These are phyloP conservation scores for Tolypocladium ovalisporum DNA, from an alignment of 2,329 filamentous ascomycete genomes.

Conservation along the genomic window DNA sequence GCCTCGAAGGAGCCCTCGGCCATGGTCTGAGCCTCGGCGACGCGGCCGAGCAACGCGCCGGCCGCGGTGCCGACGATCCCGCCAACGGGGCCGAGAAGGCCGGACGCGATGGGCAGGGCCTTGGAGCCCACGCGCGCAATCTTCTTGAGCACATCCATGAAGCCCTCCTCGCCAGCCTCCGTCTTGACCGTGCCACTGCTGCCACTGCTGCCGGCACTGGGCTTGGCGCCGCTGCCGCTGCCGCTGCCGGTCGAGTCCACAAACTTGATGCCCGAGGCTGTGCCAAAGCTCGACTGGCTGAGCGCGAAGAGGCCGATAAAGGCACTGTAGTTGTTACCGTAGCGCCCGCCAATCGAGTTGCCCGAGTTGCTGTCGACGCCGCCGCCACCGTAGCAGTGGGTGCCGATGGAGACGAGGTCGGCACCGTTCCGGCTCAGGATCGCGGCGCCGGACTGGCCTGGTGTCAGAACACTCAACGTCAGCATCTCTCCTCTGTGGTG, in stretches of 20 bases:
- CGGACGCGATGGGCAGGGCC: not conserved
- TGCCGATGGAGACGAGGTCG: slow-evolving; percentile 11
- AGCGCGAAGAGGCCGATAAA: slow-evolving; percentile 6
- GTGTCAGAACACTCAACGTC: not conserved
- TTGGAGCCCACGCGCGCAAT: not conserved
- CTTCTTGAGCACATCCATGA: not conserved
- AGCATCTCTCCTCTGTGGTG: not conserved
- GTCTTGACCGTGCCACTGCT: not conserved
- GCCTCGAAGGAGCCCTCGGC: not conserved
- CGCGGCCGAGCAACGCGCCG: not conserved
- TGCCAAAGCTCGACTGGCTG: not conserved
- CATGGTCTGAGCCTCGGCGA: not conserved
- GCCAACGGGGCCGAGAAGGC: not conserved
- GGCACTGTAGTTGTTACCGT: slow-evolving; percentile 12
- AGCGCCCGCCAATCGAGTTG: slow-evolving; percentile 10
- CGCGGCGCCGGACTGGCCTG: not conserved
- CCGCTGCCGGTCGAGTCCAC: not conserved
- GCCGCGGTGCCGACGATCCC: not conserved
- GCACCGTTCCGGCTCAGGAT: not conserved
- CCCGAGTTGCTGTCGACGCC: slow-evolving; percentile 12
- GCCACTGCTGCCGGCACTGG: not conserved
- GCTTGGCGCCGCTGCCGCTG: not conserved
- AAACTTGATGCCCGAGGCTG: not conserved
- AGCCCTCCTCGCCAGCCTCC: not conserved
- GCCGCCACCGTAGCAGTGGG: slow-evolving; percentile 15